Evolutionary conservation across 441 rosid genomes (phyloP), one percentile per base, ranked within the genome.

Genomic region (Eutrema salsugineum): DNA sequence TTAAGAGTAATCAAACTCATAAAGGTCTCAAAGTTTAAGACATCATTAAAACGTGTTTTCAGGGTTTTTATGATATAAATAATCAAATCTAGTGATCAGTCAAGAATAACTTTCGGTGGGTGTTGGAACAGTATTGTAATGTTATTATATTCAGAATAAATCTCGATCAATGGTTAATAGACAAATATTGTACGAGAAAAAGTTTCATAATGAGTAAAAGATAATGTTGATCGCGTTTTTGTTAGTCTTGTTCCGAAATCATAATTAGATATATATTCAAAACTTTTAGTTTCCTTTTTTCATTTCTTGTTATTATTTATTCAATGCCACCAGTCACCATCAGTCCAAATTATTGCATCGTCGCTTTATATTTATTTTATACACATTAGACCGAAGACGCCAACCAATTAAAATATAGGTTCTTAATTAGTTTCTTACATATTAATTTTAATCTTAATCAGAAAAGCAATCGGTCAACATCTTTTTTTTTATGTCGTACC

Each of bases 131-230:
- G 56, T 59, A 33, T 42, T 22, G 14, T 47, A 59, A 57, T 59
- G 59, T 51, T 59, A 65, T 28, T 66, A 32, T 53, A 67, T 51
- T 60, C 57, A 50, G 44, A 30, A 50, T 16, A 42, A 66, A 66
- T 28, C 27, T 59, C 49, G 68, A 68, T 60, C 73, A 67, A 60
- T 74, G 63, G 66, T n/a, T 24, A 60, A 35, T 67, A 51, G 73
- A 74, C 78, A 74, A 60, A 53, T 53, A 51, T 74, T 43, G 78
- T 68, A 68, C 69, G 56, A 67, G 14, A 17, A 38, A 72, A 58
- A 6, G 47, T 66, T 66, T 42, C 11, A 33, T 60, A 73, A 66
- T 73, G 68, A 73, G 72, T 66, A 38, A 73, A 49, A 28, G 60
- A 20, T 44, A 39, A 48, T 57, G 36, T 20, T 24, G 60, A 38